Base-by-base conservation (phyloP, 441 rosid genomes). In the Metrosideros polymorpha region DNA sequence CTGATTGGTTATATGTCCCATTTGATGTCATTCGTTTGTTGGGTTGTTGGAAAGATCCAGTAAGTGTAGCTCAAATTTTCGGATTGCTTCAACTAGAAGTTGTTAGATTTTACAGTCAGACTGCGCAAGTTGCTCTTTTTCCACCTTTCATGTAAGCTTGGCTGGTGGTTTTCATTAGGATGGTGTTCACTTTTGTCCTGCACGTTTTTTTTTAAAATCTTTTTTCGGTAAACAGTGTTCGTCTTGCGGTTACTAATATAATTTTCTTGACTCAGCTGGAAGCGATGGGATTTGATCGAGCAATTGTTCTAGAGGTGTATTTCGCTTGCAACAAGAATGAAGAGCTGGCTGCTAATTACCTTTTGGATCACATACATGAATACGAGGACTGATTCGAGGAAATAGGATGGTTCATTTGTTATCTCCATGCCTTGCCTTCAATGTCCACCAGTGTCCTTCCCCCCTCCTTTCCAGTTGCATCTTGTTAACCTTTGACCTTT, bases 301-400 rank as follows among this genome's bases (percentile, higher is more conserved):
- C 93, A 32, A 88, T 93, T 56, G 99, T 95, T 30, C 87, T 97
- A 86, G 98, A 96, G 87, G 99, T 95, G 83, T 96, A 92, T 91
- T 96, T 96, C 86, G 99, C 99, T 24, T 96, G 99, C 94, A 95
- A 97, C 93, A 97, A 97, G 94, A 93, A 97, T 75, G 98, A 97
- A 88, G 99, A 97, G 89, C 90, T 97, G 89, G 99, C 99, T 18
- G 99, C 99, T 79, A 97, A 97, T 91, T 97, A 97, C 92, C 98
- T 97, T 84, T 89, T 97, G 75, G 98, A 97, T 89, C 99, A 95
- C 91, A 95, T 94, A 91, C 93, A 96, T n/a, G 98, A 97, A 86
- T 93, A 94, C 15, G 95, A 96, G 93, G 98, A 95, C 66, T 94
- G 89, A 92, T 85, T 59, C 8, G 59, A 30, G 85, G 42, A 79